These are phyloP conservation scores for Metarhizium robertsii DNA, from an alignment of 2,329 filamentous ascomycete species.

Conservation along the genomic window DNA sequence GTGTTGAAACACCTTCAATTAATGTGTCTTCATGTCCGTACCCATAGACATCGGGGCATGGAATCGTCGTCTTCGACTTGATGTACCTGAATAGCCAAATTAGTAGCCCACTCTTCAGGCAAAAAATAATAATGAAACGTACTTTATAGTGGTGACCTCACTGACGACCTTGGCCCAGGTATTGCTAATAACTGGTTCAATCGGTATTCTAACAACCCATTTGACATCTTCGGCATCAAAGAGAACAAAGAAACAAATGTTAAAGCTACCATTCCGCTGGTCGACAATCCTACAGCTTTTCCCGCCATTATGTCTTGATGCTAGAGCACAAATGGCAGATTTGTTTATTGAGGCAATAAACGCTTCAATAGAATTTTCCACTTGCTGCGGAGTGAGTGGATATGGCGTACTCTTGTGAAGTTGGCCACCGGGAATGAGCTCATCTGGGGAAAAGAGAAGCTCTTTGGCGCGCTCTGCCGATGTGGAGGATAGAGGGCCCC, in stretches of 20 bases:
- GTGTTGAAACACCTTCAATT: neutral
- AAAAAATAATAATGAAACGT: neutral
- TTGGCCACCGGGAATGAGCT: too few relatives aligned
- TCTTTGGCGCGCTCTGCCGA: too few relatives aligned
- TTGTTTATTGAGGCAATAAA: too few relatives aligned
- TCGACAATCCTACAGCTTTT: neutral
- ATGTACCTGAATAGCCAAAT: conserved; percentile 10
- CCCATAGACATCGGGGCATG: conserved; percentile 10
- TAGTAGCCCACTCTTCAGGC: too few relatives aligned
- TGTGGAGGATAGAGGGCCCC: too few relatives aligned
- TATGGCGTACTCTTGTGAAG: too few relatives aligned
- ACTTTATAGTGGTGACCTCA: neutral
- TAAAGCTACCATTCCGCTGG: neutral
- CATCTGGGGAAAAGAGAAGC: too few relatives aligned
- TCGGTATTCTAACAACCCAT: neutral
- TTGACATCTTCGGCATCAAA: neutral
- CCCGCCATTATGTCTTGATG: neutral
- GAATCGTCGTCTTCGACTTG: conserved; percentile 12
- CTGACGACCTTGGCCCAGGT: neutral
- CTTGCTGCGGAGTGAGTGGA: too few relatives aligned
- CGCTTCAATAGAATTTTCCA: too few relatives aligned
- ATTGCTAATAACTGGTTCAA: neutral
- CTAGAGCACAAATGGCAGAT: too few relatives aligned
- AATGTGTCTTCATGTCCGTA: conserved; percentile 10
- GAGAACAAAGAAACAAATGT: neutral